Conservation (phyloP, 2,329 filamentous ascomycete genomes). For the Mollisiaceae sp. region DNA sequence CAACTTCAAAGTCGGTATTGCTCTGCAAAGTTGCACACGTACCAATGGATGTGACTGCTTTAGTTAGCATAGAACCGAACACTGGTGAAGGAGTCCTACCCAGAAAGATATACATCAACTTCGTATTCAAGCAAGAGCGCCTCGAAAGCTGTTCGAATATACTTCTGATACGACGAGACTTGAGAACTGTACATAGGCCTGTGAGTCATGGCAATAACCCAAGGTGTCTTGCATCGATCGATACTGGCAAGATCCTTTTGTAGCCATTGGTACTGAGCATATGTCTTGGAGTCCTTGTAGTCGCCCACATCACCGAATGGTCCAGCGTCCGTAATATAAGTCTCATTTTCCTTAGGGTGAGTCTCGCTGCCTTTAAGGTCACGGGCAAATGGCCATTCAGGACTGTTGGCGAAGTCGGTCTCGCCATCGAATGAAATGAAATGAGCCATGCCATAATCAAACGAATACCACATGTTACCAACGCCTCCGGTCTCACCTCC, state of each 20-base stretch:
- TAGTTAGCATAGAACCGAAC: slow-evolving; percentile 11
- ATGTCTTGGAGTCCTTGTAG: slow-evolving; percentile 45
- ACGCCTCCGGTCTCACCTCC: slow-evolving; percentile 53
- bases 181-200: slow-evolving; percentile 52
- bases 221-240: slow-evolving; percentile 39
- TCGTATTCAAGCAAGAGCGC: slow-evolving; percentile 49
- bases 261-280: slow-evolving; percentile 57
- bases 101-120: slow-evolving; percentile 53
- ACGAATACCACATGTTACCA: slow-evolving; percentile 59
- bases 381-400: slow-evolving; percentile 50
- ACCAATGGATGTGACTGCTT: slow-evolving; percentile 52
- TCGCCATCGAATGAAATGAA: slow-evolving; percentile 55
- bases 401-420: slow-evolving; percentile 55
- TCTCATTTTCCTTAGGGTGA: slow-evolving; percentile 48
- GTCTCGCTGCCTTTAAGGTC: slow-evolving; percentile 50
- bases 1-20: too few species aligned
- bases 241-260: slow-evolving; percentile 39
- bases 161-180: slow-evolving; percentile 49
- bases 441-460: slow-evolving; percentile 59
- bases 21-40: too few species aligned
- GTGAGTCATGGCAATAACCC: slow-evolving; percentile 38
- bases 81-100: slow-evolving; percentile 26
- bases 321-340: slow-evolving; percentile 53
- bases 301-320: slow-evolving; percentile 52
- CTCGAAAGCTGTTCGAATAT: slow-evolving; percentile 53